These are phyloP conservation scores for Labyrinthula sp. DNA, from an alignment of 352 stramenopile species.

Conservation along the genomic window DNA sequence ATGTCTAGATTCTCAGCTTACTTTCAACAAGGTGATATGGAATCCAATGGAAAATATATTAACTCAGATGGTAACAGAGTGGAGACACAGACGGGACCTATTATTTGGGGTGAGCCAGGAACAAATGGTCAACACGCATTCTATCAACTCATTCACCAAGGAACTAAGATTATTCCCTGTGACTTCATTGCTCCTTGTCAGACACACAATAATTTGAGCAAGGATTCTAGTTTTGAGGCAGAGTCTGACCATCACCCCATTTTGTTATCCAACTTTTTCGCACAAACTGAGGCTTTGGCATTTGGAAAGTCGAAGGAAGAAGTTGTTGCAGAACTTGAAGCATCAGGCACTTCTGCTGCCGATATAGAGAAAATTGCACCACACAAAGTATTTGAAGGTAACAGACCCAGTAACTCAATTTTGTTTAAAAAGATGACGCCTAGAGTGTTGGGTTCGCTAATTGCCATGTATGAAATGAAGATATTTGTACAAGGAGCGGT, in stretches of 20 bases:
- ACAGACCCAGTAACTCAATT: constrained; percentile 82
- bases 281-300: constrained; percentile 87
- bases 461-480: constrained; percentile 93
- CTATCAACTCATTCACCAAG: constrained; percentile 98
- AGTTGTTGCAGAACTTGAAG: constrained; percentile 67
- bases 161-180: constrained; percentile 71
- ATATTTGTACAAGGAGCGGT: constrained; percentile 88
- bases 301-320: constrained; percentile 80
- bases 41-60: constrained; percentile 94
- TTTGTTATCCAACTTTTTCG: constrained; percentile 99
- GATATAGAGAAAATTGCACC: constrained; percentile 63
- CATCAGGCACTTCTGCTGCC: no score
- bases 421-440: constrained; percentile 82
- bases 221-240: constrained; percentile 41
- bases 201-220: constrained; percentile 59
- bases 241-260: constrained; percentile 91
- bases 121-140: constrained; percentile 95
- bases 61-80: constrained; percentile 71
- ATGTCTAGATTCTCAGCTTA: constrained; percentile 79
- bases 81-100: constrained; percentile 72
- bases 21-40: constrained; percentile 97
- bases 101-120: constrained; percentile 88
- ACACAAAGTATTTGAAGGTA: constrained; percentile 88
- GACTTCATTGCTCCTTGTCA: constrained; percentile 97
- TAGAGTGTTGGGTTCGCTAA: constrained; percentile 74